Conservation (phyloP, 176 grass and related monocot species). For the Phoenix dactylifera region DNA sequence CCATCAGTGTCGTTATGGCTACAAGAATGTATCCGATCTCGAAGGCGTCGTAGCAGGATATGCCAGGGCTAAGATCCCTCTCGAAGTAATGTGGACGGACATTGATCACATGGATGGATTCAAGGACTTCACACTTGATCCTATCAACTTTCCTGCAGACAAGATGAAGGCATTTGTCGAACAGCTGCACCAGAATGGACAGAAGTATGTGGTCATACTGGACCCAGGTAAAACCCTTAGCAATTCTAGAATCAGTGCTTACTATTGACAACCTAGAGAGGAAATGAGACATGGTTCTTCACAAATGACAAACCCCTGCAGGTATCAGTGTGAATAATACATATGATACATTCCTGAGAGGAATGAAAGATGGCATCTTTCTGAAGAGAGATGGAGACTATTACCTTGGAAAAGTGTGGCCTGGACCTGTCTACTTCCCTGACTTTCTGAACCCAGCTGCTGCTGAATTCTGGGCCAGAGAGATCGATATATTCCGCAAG, state of each 20-base stretch:
- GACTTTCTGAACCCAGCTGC: conserved; percentile 69
- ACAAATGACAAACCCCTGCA: conserved; percentile 4
- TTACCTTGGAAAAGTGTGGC: conserved; percentile 72
- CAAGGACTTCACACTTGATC: conserved; percentile 80
- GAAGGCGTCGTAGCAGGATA: conserved; percentile 68
- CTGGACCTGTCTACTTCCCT: conserved; percentile 68
- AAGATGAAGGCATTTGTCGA: conserved; percentile 48
- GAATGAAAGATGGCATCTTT: conserved; percentile 53
- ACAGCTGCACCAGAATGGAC: conserved; percentile 51
- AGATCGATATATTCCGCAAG: conserved; percentile 55
- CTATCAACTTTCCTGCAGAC: conserved; percentile 50
- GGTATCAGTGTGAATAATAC: conserved; percentile 54
- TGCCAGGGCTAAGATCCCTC: conserved; percentile 55
- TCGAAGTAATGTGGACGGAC: conserved; percentile 97
- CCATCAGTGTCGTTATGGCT: conserved; percentile 74
- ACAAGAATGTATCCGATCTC: conserved; percentile 49
- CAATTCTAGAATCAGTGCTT: no score
- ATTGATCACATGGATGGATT: conserved; percentile 89
- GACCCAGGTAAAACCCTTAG: conserved; percentile 50
- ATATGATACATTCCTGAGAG: conserved; percentile 47
- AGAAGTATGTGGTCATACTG: conserved; percentile 77
- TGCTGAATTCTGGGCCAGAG: conserved; percentile 41
- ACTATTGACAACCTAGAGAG: no score
- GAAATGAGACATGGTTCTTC: no score
- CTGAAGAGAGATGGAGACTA: conserved; percentile 52